These are phyloP conservation scores for Cytauxzoon felis DNA, from an alignment of 169 alveolate genomes.

Conservation along the genomic window DNA sequence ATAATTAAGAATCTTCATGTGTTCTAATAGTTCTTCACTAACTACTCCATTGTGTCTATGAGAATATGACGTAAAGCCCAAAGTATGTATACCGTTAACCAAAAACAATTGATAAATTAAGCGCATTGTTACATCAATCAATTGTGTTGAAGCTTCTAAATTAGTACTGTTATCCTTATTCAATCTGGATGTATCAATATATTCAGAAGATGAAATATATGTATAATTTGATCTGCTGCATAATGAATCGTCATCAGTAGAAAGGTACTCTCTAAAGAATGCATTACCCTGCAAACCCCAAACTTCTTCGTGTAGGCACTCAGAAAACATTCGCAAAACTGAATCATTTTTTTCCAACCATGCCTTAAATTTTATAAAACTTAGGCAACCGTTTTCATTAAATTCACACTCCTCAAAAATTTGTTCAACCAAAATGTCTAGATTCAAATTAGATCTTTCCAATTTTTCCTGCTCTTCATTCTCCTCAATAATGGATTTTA, in stretches of 20 bases:
- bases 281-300: constrained; percentile 87
- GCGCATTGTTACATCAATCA: constrained; percentile 20
- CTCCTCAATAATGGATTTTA: constrained; percentile 13
- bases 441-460: constrained; percentile 22
- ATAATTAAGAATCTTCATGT: constrained; percentile 15
- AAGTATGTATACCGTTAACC: constrained; percentile 15
- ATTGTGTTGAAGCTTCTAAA: background rate
- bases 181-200: background rate
- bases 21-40: constrained; percentile 44
- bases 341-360: constrained; percentile 74
- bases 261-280: constrained; percentile 46
- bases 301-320: constrained; percentile 81
- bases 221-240: background rate
- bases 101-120: constrained; percentile 36
- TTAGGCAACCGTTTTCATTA: constrained; percentile 67
- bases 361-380: constrained; percentile 72
- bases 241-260: background rate
- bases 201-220: background rate
- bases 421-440: constrained; percentile 68
- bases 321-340: constrained; percentile 72
- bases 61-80: constrained; percentile 15
- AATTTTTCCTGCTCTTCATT: constrained; percentile 5
- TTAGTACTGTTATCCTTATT: background rate
- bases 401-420: constrained; percentile 75
- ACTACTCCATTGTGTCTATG: constrained; percentile 16